A percentile compares a stretch with the other conserved stretches of the same genome.
Evolutionary conservation across 768 basidiomycete species (phyloP).

Genomic region (Lepiota venenata): DNA sequence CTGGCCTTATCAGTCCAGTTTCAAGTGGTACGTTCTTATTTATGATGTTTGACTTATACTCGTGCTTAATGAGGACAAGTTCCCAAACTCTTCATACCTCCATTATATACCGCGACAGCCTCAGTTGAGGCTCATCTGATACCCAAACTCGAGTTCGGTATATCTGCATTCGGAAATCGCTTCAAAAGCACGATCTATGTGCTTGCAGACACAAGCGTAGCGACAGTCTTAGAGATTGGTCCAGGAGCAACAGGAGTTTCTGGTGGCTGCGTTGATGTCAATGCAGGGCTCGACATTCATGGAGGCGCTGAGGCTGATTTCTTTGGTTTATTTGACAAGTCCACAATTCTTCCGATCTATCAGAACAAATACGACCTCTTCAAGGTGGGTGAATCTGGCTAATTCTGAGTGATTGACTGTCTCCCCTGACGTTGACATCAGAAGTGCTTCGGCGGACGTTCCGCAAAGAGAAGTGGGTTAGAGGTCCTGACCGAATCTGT

Average conservation of each 20-base stretch:
- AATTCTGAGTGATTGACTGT: not conserved
- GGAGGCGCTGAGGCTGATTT: conserved; percentile 9
- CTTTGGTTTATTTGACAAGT: conserved; percentile 4
- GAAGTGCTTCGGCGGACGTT: not conserved
- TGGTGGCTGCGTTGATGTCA: conserved; percentile 4
- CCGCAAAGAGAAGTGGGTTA: not conserved
- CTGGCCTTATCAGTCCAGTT: conserved; percentile 27
- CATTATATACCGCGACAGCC: conserved; percentile 35
- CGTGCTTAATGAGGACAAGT: conserved; percentile 20
- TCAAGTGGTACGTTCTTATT: conserved; percentile 39
- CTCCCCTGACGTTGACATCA: not conserved
- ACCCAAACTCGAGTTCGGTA: conserved; percentile 41
- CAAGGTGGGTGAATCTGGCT: not conserved
- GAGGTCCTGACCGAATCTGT: no score
- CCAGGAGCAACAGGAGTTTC: not conserved
- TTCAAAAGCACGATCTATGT: conserved; percentile 38
- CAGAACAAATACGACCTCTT: conserved; percentile 2
- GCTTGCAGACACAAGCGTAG: conserved; percentile 34
- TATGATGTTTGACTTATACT: not conserved
- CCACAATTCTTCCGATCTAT: conserved; percentile 1
- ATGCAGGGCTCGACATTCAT: conserved; percentile 7
- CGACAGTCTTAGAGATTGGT: conserved; percentile 21
- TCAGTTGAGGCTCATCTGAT: conserved; percentile 44
- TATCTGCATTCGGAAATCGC: conserved; percentile 35
- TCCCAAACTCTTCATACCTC: conserved; percentile 35